Evolutionary conservation across 352 stramenopile genomes (phyloP).

Genomic region (Pythium aphanidermatum): DNA sequence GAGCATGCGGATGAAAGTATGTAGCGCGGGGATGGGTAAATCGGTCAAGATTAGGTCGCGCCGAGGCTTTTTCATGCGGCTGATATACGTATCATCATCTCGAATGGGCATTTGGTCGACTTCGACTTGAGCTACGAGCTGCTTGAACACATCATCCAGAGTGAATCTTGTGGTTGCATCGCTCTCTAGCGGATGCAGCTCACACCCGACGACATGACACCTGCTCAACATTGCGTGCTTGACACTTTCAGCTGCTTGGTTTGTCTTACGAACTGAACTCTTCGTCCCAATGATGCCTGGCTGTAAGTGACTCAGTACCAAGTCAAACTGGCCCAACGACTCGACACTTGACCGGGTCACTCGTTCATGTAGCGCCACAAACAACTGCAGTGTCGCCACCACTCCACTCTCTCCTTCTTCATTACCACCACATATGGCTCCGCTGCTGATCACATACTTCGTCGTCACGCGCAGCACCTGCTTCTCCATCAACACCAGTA

Average conservation of each 20-base stretch:
- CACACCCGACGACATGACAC: slow-evolving; percentile 66
- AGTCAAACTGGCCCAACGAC: slow-evolving; percentile 48
- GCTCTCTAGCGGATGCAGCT: slow-evolving; percentile 30
- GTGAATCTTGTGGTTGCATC: slow-evolving; percentile 15
- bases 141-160: slow-evolving; percentile 66
- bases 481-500: slow-evolving; percentile 42
- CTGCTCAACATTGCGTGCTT: slow-evolving; percentile 25
- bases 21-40: slow-evolving; percentile 49
- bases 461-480: slow-evolving; percentile 27
- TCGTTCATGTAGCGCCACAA: slow-evolving; percentile 33
- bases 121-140: slow-evolving; percentile 47
- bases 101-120: slow-evolving; percentile 63
- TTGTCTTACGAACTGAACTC: background rate
- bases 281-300: slow-evolving; percentile 29
- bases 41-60: slow-evolving; percentile 53
- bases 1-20: slow-evolving; percentile 53
- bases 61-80: slow-evolving; percentile 33
- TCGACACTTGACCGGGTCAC: slow-evolving; percentile 13
- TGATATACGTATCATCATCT: slow-evolving; percentile 53
- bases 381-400: slow-evolving; percentile 48
- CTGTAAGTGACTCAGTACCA: slow-evolving; percentile 57
- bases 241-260: slow-evolving; percentile 29
- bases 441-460: slow-evolving; percentile 36
- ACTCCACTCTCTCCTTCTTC: background rate
- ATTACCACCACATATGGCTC: background rate